Evolutionary conservation across 192 early-diverging fungal species (phyloP), one percentile per base, ranked within the genome.

Genomic region (Dissophora globulifera): DNA sequence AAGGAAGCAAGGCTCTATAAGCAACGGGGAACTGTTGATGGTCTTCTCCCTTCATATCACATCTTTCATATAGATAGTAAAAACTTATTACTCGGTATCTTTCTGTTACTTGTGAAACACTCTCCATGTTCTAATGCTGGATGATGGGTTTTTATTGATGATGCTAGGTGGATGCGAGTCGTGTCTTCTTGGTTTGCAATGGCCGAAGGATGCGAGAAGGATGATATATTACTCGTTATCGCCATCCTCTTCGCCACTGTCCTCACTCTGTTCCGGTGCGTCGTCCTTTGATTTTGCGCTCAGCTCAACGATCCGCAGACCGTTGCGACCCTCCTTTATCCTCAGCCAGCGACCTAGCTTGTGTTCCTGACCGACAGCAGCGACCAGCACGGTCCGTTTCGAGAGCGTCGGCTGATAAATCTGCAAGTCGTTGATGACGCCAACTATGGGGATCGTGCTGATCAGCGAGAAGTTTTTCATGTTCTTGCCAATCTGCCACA

Each of bases 331-430:
- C 33, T 85, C 82, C 66, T 92, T 95, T 47, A 86, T 69, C 67
- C 89, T 89, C 59, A 87, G 84, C 97, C 97, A 99, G 45, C 97
- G 87, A 12, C 97, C 97, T 40, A 93, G 64, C 62, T 87, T 85
- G 62, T 94, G 93, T 79, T 99, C 97, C 71, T 95, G 93, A 20
- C 96, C 96, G 35, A 92, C 78, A 6, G 86, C 96, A 1, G 86
- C 87, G 3, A 88, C 86, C 35, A 98, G 58, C 33, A 81, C 35
- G 12, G 82, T 85, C 43, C 67, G 72, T 41, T 80, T 79, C 13
- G 71, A 69, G 22, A 82, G 68, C 11, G 50, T 66, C 17, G 81
- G 71, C 43, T 66, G 55, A 25, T 75, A 75, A 29, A 75, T 23
- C 48, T 75, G 71, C 58, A 75, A 62, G 27, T 65, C 71, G 32